Conservation (phyloP, 139 green algal genomes). For the Chlamydomonas schloesseri region DNA sequence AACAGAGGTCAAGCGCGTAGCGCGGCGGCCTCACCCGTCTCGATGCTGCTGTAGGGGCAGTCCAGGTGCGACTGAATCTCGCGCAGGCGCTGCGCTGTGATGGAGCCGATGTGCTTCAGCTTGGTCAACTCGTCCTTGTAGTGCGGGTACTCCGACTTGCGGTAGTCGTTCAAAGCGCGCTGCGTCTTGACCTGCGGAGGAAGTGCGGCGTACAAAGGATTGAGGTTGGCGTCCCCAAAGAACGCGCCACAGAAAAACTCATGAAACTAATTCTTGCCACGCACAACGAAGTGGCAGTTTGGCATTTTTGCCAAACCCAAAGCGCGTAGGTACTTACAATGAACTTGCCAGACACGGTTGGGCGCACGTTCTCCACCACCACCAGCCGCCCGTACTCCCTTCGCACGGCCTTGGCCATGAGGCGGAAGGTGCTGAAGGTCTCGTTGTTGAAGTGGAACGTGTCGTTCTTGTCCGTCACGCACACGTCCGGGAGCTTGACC, state of each 20-base stretch:
- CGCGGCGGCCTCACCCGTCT: constrained; percentile 51
- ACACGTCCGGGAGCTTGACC: constrained; percentile 64
- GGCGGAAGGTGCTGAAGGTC: constrained; percentile 58
- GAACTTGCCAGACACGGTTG: constrained; percentile 57
- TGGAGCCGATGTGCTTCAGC: constrained; percentile 68
- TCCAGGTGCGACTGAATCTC: constrained; percentile 58
- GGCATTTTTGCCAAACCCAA: not conserved
- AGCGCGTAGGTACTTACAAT: constrained; percentile 51
- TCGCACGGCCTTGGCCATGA: constrained; percentile 59
- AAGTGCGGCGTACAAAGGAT: too few relatives aligned
- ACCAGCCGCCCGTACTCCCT: constrained; percentile 44
- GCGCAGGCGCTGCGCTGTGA: constrained; percentile 64
- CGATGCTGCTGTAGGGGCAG: constrained; percentile 58
- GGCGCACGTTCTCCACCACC: constrained; percentile 52
- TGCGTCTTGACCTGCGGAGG: constrained; percentile 69
- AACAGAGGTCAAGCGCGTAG: too few relatives aligned
- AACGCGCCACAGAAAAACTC: not conserved
- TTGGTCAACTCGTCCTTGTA: constrained; percentile 68
- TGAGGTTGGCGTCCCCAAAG: not conserved
- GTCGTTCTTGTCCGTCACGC: constrained; percentile 69
- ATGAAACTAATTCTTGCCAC: too few relatives aligned
- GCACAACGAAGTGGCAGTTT: too few relatives aligned
- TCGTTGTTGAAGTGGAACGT: constrained; percentile 60
- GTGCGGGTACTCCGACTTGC: constrained; percentile 71
- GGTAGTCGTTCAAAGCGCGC: constrained; percentile 73